A percentile compares a stretch with the other conserved stretches of the same genome.
These are phyloP conservation scores for Wallacemonas rigidus DNA, from an alignment of 208 protist genomes.

Conservation along the genomic window DNA sequence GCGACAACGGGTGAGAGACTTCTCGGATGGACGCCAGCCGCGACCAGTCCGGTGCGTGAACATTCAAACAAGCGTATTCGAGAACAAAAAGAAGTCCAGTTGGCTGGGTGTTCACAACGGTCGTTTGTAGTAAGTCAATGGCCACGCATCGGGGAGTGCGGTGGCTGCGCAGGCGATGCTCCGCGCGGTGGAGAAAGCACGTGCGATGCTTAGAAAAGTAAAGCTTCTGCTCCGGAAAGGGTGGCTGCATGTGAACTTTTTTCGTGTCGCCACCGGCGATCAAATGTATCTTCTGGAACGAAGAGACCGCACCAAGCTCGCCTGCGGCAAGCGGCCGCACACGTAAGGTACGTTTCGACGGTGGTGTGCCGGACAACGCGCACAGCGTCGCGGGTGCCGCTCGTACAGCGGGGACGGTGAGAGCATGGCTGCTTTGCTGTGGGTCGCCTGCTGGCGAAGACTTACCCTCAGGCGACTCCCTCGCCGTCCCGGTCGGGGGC, in stretches of 20 bases:
- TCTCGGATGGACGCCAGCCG: conserved; percentile 2
- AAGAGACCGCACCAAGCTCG: no score
- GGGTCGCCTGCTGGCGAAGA: no score
- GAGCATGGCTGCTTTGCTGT: background rate
- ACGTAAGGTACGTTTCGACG: background rate
- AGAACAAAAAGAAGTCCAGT: conserved; percentile 12
- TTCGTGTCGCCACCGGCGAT: background rate
- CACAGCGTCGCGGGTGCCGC: background rate
- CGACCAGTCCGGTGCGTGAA: conserved; percentile 1
- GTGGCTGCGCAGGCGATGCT: conserved; percentile 7
- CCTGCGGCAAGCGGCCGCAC: background rate
- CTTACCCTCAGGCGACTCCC: no score
- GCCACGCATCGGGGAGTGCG: conserved; percentile 12
- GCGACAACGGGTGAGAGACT: conserved; percentile 8
- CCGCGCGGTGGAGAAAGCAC: conserved; percentile 11
- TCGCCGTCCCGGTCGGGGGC: no score
- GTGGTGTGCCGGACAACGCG: conserved; percentile 6
- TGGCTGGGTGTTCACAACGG: background rate
- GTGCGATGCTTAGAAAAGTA: conserved; percentile 17
- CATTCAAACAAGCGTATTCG: conserved; percentile 18
- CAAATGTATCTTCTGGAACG: conserved; percentile 9
- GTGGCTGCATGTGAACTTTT: background rate
- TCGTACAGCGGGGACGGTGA: background rate
- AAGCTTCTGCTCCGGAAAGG: conserved; percentile 17
- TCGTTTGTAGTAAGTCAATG: conserved; percentile 22